Evolutionary conservation across 2,329 filamentous ascomycete genomes (phyloP).

Genomic region (Cercospora sp.): DNA sequence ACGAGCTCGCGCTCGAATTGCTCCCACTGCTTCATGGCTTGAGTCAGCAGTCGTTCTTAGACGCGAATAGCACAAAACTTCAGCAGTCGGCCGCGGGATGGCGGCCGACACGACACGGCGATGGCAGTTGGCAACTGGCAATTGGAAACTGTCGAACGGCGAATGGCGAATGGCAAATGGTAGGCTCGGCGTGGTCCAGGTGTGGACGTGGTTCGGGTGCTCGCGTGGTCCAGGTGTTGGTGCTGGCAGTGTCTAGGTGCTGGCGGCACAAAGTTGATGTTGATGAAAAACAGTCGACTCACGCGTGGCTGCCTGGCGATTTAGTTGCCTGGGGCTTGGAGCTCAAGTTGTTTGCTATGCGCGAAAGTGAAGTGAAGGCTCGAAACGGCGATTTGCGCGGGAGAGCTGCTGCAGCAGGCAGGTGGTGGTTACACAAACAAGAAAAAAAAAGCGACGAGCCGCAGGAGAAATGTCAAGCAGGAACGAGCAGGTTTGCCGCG

Average conservation of each 20-base stretch:
- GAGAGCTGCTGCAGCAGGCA: neutral
- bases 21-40: slow-evolving; percentile 25
- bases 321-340: neutral
- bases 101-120: neutral
- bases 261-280: neutral
- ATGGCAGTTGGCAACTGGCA: neutral
- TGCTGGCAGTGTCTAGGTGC: neutral
- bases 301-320: neutral
- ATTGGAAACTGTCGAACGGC: neutral
- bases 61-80: slow-evolving; percentile 1
- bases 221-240: neutral
- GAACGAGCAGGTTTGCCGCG: slow-evolving; percentile 3
- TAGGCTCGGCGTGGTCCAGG: neutral
- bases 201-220: neutral
- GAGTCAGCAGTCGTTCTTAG: slow-evolving; percentile 19
- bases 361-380: slow-evolving; percentile 6
- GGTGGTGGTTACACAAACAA: neutral
- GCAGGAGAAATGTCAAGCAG: neutral
- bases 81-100: slow-evolving; percentile 6
- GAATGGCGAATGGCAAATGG: neutral
- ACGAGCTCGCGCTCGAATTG: slow-evolving; percentile 18
- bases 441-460: neutral
- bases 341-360: neutral
- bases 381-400: slow-evolving; percentile 7
- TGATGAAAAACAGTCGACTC: neutral